These are phyloP conservation scores for Pythium insidiosum DNA, from an alignment of 352 stramenopile species.

Conservation along the genomic window DNA sequence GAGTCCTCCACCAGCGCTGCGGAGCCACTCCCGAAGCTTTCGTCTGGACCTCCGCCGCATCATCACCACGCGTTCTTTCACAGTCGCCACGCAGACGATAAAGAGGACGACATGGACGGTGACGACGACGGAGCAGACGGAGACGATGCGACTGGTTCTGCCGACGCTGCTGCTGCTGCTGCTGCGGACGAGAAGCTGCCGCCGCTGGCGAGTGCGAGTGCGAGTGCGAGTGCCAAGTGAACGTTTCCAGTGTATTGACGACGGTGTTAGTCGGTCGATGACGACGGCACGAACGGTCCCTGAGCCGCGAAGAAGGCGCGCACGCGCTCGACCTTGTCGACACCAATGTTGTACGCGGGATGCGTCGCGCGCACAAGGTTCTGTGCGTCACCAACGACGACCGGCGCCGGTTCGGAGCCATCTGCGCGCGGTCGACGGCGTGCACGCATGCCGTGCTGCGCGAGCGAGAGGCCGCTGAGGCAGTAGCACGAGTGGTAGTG, in stretches of 20 bases:
- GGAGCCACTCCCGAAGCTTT: slow-evolving; percentile 43
- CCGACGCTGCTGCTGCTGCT: no score
- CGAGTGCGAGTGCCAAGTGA: no score
- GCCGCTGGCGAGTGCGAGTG: no score
- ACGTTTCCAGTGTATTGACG: no score
- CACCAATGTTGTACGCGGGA: slow-evolving; percentile 89
- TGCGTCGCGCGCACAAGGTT: slow-evolving; percentile 85
- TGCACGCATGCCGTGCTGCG: slow-evolving; percentile 70
- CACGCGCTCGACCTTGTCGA: slow-evolving; percentile 72
- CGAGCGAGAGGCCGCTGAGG: slow-evolving; percentile 92
- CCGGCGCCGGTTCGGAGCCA: slow-evolving; percentile 20
- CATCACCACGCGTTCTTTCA: slow-evolving; percentile 13
- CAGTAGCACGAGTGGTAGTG: slow-evolving; percentile 99
- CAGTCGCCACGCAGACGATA: slow-evolving; percentile 13
- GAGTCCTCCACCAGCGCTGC: no score
- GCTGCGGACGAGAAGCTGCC: slow-evolving; percentile 35
- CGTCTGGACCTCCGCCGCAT: slow-evolving; percentile 21
- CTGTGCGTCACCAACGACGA: slow-evolving; percentile 42
- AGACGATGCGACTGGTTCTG: no score
- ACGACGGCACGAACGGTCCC: slow-evolving; percentile 44
- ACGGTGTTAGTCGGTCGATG: no score
- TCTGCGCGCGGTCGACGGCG: slow-evolving; percentile 7
- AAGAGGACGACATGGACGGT: slow-evolving; percentile 10
- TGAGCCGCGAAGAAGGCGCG: slow-evolving; percentile 62
- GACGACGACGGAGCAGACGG: slow-evolving; percentile 11